phyloP scores from a whole-genome alignment of 148 eudicot species.

The Camellia granthamiana region DNA sequence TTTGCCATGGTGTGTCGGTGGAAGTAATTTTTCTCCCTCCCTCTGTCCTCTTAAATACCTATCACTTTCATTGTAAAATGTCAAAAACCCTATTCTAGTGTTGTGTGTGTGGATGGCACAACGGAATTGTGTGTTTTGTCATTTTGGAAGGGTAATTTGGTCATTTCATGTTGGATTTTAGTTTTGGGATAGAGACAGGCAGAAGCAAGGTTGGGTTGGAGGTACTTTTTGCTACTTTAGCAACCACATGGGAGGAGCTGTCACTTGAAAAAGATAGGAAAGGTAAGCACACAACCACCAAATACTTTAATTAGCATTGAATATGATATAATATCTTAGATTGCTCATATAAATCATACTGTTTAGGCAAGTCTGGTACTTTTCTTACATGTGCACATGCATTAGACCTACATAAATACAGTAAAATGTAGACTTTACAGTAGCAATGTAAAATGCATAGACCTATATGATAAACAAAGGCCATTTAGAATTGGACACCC shows the following conservation, averaged over 20 bases:
- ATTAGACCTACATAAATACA: constrained; percentile 3
- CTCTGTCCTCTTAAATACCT: background rate
- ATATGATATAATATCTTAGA: background rate
- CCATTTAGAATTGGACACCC: background rate
- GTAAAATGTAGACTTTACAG: constrained; percentile 29
- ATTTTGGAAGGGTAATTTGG: constrained; percentile 8
- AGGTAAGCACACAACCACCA: background rate
- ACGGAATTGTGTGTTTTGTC: background rate
- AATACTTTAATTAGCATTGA: background rate
- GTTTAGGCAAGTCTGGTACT: background rate
- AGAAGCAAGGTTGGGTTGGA: constrained; percentile 6
- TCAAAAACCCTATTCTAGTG: background rate
- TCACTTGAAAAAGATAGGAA: constrained; percentile 10
- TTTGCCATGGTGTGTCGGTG: constrained; percentile 10
- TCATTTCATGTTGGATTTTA: background rate
- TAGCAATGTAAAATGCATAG: background rate
- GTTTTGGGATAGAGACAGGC: background rate
- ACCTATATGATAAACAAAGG: background rate
- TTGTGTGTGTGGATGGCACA: background rate
- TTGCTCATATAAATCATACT: background rate
- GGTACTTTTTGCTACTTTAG: constrained; percentile 15
- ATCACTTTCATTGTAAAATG: background rate
- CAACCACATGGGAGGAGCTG: constrained; percentile 19
- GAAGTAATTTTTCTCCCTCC: background rate
- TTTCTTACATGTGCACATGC: background rate